Base-by-base conservation (phyloP, 108 stramenopile species). In the Fragilaria crotonensis region DNA sequence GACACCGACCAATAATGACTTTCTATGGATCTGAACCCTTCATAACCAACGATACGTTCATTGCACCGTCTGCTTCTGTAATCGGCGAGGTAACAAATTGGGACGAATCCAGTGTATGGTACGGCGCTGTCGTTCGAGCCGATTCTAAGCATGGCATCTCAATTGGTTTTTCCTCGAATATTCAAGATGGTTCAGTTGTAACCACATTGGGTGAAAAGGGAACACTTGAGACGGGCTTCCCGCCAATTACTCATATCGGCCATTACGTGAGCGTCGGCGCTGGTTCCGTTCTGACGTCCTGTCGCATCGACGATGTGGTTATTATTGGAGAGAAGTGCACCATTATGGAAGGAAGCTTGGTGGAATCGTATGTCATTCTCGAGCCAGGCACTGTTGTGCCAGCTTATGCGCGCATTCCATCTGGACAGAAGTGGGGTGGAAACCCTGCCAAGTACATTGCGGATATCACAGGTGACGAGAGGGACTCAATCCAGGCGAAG, bases 21-120 rank as follows among this genome's bases (percentile, higher is more conserved):
- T 89, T 94, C 49, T 44, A 74, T 5, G 87, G 79, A 41, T 54
- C 71, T 44, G 71, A 73, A 18, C 89, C 93, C 19, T 89, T 89
- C 52, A 55, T 77, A 72, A 90, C 93, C 2, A 94, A 90, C 72
- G 90, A 93, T 49, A 93, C 88, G 23, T 99, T 99, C 70, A 84
- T 99, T 27, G 98, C 96, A 26, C 96, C 96, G 27, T 81, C 91
- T 21, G 96, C 98, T 33, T 90, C 91, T n/a, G 84, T 99, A 36
- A 90, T 99, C 62, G 98, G 98, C 19, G 84, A 97, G 57, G 98
- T 99, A 18, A 87, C 88, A 33, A 88, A 95, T 62, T 96, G 95
- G 79, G 87, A 89, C 48, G 86, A 92, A 67, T 91, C 94, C 26
- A 87, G 89, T 22, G 94, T 99, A 25, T 96, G 95, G 96, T 97